Evolutionary conservation across 1,284 basidiomycete genomes (phyloP), one percentile per base, ranked within the genome.

Genomic region (Trametes polyzona): DNA sequence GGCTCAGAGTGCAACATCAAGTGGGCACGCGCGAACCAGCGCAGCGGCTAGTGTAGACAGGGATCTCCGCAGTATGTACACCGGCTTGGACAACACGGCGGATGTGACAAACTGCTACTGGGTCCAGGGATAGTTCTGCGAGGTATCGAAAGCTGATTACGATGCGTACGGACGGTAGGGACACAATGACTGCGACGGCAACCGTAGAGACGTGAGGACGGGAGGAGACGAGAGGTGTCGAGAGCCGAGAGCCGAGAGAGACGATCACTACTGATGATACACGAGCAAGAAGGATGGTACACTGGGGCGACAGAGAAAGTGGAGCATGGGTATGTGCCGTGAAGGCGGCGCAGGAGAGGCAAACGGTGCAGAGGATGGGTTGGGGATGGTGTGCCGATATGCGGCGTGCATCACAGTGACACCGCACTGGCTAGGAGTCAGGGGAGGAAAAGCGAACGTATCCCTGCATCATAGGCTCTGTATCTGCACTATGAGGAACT

Each of bases 401-500:
- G 19, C 49, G 21, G 49, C 40, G 30, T 49, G 50, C 51, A 40
- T 46, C 41, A 23, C n/a, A 29, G 37, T 39, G 40, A 42, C 44
- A 43, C 52, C 47, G 44, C 36, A 40, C 54, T 50, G 57, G 55
- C 57, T 47, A 53, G 55, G 47, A 36, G 47, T 33, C 27, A 29
- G 52, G 35, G 26, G 30, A 47, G 36, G 21, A 19, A 30, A 36
- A 12, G 21, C 27, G 19, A 41, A 50, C 8, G 7, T 17, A 27
- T 42, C 47, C 24, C 16, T n/a, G 1, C 26, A 59, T 83, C 76
- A 92, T 52, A 92, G 81, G 59, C 78, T 80, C 74, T 92, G 87
- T 61, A 93, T 96, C 74, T 98, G 95, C 32, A 87, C 87, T 65
- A 97, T 94, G 65, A 97, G 82, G 79, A 97, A 98, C 67, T 95